phyloP scores from a whole-genome alignment of 2,329 filamentous ascomycete genomes.

The Fusarium goolgardi region DNA sequence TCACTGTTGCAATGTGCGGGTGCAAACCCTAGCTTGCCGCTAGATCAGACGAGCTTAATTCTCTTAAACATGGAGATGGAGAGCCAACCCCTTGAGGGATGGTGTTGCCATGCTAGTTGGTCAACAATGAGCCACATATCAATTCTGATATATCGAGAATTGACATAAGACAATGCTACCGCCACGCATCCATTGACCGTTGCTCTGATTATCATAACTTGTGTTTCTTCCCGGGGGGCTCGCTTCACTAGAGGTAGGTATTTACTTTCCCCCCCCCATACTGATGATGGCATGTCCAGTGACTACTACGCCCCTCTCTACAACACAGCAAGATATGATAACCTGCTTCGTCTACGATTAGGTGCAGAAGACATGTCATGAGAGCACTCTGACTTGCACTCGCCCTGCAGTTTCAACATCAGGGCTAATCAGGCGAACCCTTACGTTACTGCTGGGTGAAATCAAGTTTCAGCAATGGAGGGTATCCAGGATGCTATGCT shows the following conservation, averaged over 20 bases:
- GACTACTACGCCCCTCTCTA: neutral
- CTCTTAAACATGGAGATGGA: conserved; percentile 31
- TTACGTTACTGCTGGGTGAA: conserved; percentile 6
- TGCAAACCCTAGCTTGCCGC: conserved; percentile 42
- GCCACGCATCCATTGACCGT: neutral
- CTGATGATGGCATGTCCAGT: neutral
- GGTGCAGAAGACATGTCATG: conserved; percentile 4
- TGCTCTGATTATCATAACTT: neutral
- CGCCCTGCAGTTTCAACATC: neutral
- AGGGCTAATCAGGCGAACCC: conserved; percentile 4
- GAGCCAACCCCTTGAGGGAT: conserved; percentile 38
- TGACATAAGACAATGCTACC: conserved; percentile 6
- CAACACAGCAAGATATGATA: neutral
- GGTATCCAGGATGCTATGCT: neutral
- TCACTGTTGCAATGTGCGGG: conserved; percentile 36
- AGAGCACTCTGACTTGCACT: neutral
- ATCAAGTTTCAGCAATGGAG: conserved; percentile 21
- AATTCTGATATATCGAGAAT: neutral
- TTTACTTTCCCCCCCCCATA: neutral
- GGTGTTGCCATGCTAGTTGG: conserved; percentile 24
- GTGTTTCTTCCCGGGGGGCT: neutral
- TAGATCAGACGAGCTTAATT: conserved; percentile 45
- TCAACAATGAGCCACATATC: conserved; percentile 16
- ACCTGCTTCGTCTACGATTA: neutral
- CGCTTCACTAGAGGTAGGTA: neutral